Evolutionary conservation across 139 green algal species (phyloP), one percentile per base, ranked within the genome.

Genomic region (Coelastrella sp.): DNA sequence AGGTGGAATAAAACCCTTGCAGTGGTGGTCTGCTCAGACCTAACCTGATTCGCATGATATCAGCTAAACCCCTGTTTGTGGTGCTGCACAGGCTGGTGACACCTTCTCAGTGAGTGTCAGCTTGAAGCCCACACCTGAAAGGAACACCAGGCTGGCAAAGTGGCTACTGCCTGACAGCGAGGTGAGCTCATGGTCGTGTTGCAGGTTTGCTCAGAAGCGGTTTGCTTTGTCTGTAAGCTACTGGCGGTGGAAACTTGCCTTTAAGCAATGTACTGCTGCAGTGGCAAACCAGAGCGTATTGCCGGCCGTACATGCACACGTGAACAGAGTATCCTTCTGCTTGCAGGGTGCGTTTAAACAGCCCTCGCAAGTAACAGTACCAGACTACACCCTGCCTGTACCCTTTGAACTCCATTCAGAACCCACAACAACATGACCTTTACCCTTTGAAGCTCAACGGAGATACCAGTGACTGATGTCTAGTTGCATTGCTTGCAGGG

Each of bases 101-200:
- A 92, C 89, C 13, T 93, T 97, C 76, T 87, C 92, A 57, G 93
- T 97, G 89, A 95, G 80, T 73, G 80, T 97, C 3, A 87, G 88
- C 54, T 91, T 96, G 77, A 93, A 94, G 61, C 92, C 93, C 16
- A 88, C 87, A 6, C 22, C 91, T 6, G 89, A 83, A 17, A 93
- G 95, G 83, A 81, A 94, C 84, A n/a, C 89, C 57, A 83, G 90
- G 47, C 94, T 93, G 59, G 80, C 76, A 54, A 87, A 82, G 10
- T 94, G 92, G 90, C 32, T 95, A 23, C 16, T 91, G 10, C 93
- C 94, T 19, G 65, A 82, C 32, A 47, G 32, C 32, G 32, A 47
- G 32, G 32, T 47, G 32, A 0, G 32, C 1, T 47, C 32, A 47
- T 47, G 32, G 32, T 47, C 32, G 32, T 47, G 32, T 47, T 47